A percentile compares a stretch with the other conserved stretches of the same genome.
Conservation (phyloP, 2,329 filamentous ascomycete species). For the Clarireedia monteithiana region DNA sequence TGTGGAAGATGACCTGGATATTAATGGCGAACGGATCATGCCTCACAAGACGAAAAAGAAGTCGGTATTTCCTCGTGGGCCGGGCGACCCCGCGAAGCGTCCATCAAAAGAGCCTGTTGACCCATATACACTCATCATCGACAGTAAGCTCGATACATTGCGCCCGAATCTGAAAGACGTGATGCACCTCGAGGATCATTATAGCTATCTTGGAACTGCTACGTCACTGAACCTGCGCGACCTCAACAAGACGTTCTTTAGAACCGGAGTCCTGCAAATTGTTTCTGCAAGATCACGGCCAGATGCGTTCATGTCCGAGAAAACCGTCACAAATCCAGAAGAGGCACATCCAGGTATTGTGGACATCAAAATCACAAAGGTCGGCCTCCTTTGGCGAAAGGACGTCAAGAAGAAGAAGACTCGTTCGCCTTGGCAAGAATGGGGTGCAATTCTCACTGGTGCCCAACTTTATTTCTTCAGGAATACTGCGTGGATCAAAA, state of each 20-base stretch:
- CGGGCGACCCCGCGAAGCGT: constrained; percentile 56
- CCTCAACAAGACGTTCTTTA: constrained; percentile 82
- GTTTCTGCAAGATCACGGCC: constrained; percentile 88
- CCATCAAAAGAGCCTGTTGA: constrained; percentile 79
- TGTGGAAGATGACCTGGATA: constrained; percentile 83
- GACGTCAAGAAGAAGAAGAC: constrained; percentile 90
- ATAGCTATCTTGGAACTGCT: constrained; percentile 75
- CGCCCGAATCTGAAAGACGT: constrained; percentile 85
- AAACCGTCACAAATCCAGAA: constrained; percentile 74
- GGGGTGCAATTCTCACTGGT: constrained; percentile 94
- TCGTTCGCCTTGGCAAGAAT: constrained; percentile 96
- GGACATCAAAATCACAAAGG: constrained; percentile 95
- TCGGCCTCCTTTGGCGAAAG: constrained; percentile 91
- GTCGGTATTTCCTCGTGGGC: constrained; percentile 54
- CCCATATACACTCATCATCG: constrained; percentile 89
- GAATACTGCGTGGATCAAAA: constrained; percentile 88
- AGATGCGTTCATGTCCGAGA: constrained; percentile 88
- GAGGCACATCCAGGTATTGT: constrained; percentile 89
- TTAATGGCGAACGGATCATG: constrained; percentile 66
- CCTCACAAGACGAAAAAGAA: constrained; percentile 65
- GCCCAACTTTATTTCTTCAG: constrained; percentile 96
- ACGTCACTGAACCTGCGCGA: constrained; percentile 70
- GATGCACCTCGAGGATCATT: constrained; percentile 86
- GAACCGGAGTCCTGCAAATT: constrained; percentile 87
- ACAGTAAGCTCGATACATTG: constrained; percentile 75